phyloP scores from a whole-genome alignment of 192 early-diverging fungal genomes.

The Phlyctochytrium bullatum region DNA sequence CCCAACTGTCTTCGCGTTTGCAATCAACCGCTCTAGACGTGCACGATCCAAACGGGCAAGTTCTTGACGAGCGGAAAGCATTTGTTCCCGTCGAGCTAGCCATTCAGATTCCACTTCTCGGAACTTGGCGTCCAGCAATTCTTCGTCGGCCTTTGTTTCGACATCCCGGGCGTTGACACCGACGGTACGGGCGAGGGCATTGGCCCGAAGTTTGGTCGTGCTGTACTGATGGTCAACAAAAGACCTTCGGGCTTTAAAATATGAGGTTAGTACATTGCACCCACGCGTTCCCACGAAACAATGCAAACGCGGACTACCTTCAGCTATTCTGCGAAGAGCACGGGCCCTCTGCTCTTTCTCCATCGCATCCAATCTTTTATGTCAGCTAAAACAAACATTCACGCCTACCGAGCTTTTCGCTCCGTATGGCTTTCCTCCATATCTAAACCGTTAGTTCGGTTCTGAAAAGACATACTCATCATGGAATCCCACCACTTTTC shows the following conservation, averaged over 20 bases:
- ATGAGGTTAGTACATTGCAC: constrained; percentile 12
- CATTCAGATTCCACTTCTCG: constrained; percentile 46
- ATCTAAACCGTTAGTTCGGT: too few species aligned
- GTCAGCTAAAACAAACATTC: not conserved
- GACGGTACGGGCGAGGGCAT: constrained; percentile 18
- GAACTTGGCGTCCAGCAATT: constrained; percentile 23
- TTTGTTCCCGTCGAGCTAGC: constrained; percentile 35
- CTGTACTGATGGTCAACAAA: constrained; percentile 29
- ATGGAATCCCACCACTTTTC: constrained; percentile 52
- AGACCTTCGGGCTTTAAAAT: constrained; percentile 23
- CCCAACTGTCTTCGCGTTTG: constrained; percentile 16
- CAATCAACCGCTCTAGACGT: constrained; percentile 18
- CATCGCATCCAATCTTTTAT: constrained; percentile 30
- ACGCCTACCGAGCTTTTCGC: constrained; percentile 19
- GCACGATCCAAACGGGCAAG: constrained; percentile 26
- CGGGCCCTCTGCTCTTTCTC: constrained; percentile 43
- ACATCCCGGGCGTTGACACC: constrained; percentile 25
- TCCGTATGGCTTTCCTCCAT: constrained; percentile 22
- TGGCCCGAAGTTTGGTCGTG: constrained; percentile 15
- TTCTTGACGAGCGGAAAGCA: constrained; percentile 32
- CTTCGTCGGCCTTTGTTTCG: constrained; percentile 9
- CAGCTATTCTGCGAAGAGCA: constrained; percentile 36
- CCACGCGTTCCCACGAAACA: constrained; percentile 3
- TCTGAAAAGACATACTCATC: constrained; percentile 37
- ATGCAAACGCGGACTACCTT: constrained; percentile 33